Evolutionary conservation across 2,329 filamentous ascomycete genomes (phyloP).

Genomic region (Zymoseptoria ardabiliae): DNA sequence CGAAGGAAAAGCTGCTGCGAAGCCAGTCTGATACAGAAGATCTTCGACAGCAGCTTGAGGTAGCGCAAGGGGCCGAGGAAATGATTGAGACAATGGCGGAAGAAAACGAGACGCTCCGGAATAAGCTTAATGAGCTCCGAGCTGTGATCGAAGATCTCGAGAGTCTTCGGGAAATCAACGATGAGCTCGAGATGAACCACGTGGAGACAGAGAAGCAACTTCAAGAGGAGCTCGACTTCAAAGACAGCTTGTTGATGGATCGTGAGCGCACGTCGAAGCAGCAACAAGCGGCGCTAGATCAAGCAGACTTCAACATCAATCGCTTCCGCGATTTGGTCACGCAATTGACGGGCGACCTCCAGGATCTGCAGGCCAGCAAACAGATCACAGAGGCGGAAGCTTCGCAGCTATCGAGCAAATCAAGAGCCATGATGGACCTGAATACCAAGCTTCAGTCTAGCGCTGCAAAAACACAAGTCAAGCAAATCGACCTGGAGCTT

Average conservation of each 20-base stretch:
- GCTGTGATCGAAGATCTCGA: conserved; percentile 80
- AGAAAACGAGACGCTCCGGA: conserved; percentile 74
- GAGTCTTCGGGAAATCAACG: conserved; percentile 81
- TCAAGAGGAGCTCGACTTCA: conserved; percentile 86
- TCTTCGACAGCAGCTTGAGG: conserved; percentile 83
- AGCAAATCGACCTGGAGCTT: conserved; percentile 87
- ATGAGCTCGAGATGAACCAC: conserved; percentile 90
- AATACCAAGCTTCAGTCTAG: conserved; percentile 91
- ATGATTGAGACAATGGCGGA: conserved; percentile 90
- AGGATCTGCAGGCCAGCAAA: conserved; percentile 86
- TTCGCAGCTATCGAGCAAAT: conserved; percentile 79
- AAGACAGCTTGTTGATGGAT: conserved; percentile 76
- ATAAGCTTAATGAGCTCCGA: conserved; percentile 76
- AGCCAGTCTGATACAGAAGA: conserved; percentile 74
- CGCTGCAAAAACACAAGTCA: conserved; percentile 83
- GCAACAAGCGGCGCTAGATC: conserved; percentile 73
- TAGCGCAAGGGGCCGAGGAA: conserved; percentile 78
- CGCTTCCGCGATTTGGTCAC: conserved; percentile 85
- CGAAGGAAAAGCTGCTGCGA: conserved; percentile 65
- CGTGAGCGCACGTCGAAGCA: conserved; percentile 64
- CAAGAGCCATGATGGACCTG: conserved; percentile 90
- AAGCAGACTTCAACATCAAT: conserved; percentile 82
- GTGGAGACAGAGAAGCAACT: conserved; percentile 89
- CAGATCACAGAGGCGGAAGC: conserved; percentile 89
- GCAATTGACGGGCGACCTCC: conserved; percentile 75